phyloP scores from a whole-genome alignment of 2,329 filamentous ascomycete species.

The Didymella lethalis region DNA sequence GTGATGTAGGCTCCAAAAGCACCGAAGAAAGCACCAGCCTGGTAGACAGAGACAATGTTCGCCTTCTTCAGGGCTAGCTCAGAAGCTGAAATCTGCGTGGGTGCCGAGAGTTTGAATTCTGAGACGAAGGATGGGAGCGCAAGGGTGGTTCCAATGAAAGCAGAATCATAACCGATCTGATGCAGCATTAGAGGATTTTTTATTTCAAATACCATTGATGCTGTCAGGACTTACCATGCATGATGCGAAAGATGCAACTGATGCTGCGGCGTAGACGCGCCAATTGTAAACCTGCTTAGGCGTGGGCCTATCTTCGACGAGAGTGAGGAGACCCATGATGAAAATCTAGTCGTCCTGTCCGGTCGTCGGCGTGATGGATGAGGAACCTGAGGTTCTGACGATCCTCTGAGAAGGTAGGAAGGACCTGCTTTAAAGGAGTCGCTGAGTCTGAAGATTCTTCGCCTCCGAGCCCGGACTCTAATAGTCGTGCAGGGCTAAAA shows the following conservation, averaged over 20 bases:
- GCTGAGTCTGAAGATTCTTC: constrained; percentile 13
- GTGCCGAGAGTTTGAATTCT: constrained; percentile 68
- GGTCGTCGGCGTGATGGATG: constrained; percentile 2
- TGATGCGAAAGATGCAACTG: constrained; percentile 62
- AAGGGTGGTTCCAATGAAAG: constrained; percentile 78
- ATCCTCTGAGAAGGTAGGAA: constrained; percentile 8
- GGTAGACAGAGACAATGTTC: constrained; percentile 83
- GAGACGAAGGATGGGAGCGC: constrained; percentile 71
- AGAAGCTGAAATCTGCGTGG: constrained; percentile 52
- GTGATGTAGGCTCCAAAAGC: constrained; percentile 64
- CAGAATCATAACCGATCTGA: constrained; percentile 69
- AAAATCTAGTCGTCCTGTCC: constrained; percentile 10
- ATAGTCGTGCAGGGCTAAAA: constrained; percentile 18
- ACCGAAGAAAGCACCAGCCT: constrained; percentile 83
- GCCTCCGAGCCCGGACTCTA: constrained; percentile 23
- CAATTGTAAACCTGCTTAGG: constrained; percentile 66
- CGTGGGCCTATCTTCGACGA: constrained; percentile 57
- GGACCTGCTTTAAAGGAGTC: constrained; percentile 11
- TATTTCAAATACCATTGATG: too few species aligned
- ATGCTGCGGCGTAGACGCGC: constrained; percentile 63
- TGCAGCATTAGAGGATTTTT: constrained; percentile 58
- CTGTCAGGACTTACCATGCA: constrained; percentile 49
- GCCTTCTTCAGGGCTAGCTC: constrained; percentile 67
- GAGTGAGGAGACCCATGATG: constrained; percentile 40
- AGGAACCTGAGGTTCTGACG: constrained; percentile 12